Base-by-base conservation (phyloP, 2,329 filamentous ascomycete genomes). In the Moelleriella libera region DNA sequence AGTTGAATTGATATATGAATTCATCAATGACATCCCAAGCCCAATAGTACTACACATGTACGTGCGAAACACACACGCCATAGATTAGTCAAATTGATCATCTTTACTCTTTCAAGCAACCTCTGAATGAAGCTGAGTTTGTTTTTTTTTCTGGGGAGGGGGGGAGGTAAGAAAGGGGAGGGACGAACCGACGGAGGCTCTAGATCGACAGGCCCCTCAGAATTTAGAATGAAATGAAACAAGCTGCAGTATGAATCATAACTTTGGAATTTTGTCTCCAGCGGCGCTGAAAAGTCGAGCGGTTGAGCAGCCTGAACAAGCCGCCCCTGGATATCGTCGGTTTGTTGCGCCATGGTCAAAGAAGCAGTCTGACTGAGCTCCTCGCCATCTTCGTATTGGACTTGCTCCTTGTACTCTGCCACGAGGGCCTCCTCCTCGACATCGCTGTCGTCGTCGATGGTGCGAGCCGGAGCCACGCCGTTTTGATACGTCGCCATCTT, bases 1-100 rank as follows among this genome's bases (percentile, higher is more conserved):
- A 94, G 76, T 98, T 96, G 77, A 98, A 98, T 68, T 98, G 92
- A 75, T 98, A 98, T 71, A 98, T 97, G 74, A 98, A 98, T 70
- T 98, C 92, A 68, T 98, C 92, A 70, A 98, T 96, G 57, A 97
- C 90, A 67, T 98, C 92, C 92, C 92, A 98, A 41, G 92, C 92
- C 92, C 92, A 98, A 74, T 90, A 96, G 72, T 95, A 94, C 88
- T 97, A 65, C 21, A 43, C 44, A 48, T 44, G 44, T 48, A 41
- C 49, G 4, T 28, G 10, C 21, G 11, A 42, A 8, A 28, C 21
- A 42, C 28, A n/a, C 28, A 42, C 28, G 4, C 21, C 21, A 21
- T 21, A 21, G 28, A n/a, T 8, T 42, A 8, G 7, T 12, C 12
- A 9, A 7, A 30, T 21, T 8, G 14, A 30, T 28, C 30, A 7